Base-by-base conservation (phyloP, 495 filamentous ascomycete genomes). In the Terfezia claveryi region DNA sequence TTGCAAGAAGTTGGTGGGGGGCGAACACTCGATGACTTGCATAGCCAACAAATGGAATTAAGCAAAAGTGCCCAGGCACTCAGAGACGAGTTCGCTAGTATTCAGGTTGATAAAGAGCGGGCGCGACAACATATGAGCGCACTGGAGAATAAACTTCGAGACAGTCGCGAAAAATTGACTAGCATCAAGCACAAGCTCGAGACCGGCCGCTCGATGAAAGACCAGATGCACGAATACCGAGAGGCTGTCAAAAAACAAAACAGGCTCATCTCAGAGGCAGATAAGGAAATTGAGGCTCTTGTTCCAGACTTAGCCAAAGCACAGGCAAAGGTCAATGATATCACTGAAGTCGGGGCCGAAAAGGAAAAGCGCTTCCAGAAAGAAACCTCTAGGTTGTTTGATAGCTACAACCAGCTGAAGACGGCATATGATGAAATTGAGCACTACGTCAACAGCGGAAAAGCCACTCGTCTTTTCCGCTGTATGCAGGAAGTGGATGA, bases 1-100 rank as follows among this genome's bases (percentile, higher is more conserved):
- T 78, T 94, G 59, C 76, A 80, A 52, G 76, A 81, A 14, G 68
- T 72, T 58, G 77, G 78, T 2, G 61, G 73, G 14, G 70, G 75
- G 6, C 78, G 81, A 57, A 82, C 82, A 8, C 69, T 86, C 16
- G 82, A 94, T 52, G 84, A 93, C 58, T 85, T 96, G 56, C 83
- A 87, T 59, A 76, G 82, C 14, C 76, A 91, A 52, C 77, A 85
- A 54, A 75, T 77, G 20, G 65, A 70, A 32, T 74, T 80, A 59
- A 75, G 73, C n/a, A 85, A 87, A 57, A 77, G 83, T 62, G 71
- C 76, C 23, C 73, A 78, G 55, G 62, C 66, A n/a, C 61, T 79
- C 10, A 83, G 82, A 61, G 71, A 75, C 37, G 73, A 70, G 32
- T 74, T 87, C 12, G 63, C 71, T 14, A 82, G 80, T 54, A 66